These are phyloP conservation scores for Sordariomycetes sp. DNA, from an alignment of 2,329 filamentous ascomycete genomes.

Conservation along the genomic window DNA sequence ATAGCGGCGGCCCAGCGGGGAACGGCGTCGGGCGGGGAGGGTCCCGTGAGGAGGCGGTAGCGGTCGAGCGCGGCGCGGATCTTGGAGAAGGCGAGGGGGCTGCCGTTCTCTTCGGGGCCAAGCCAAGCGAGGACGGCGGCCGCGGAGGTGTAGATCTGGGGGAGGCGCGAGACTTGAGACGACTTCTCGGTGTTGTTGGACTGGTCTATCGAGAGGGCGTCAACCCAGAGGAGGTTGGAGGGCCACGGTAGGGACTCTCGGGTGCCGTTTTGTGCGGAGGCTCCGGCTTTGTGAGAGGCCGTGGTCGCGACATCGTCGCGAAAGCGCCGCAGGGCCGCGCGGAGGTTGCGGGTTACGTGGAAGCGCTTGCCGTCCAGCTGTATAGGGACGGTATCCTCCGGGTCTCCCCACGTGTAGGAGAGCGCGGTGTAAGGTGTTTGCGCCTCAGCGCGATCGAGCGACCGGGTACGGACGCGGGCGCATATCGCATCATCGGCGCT, in stretches of 20 bases:
- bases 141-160: constrained; percentile 12
- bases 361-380: constrained; percentile 11
- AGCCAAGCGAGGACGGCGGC: constrained; percentile 9
- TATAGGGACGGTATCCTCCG: constrained; percentile 9
- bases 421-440: constrained; percentile 12
- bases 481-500: not conserved
- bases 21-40: constrained; percentile 3
- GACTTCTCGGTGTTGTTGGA: constrained; percentile 12
- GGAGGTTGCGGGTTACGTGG: constrained; percentile 15
- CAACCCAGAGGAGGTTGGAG: constrained; percentile 12
- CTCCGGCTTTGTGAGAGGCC: constrained; percentile 1
- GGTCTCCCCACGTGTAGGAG: constrained; percentile 17
- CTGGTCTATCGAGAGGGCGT: constrained; percentile 16
- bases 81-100: constrained; percentile 6
- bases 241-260: constrained; percentile 1
- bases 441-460: constrained; percentile 1
- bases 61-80: constrained; percentile 7
- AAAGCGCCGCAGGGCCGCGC: constrained; percentile 15
- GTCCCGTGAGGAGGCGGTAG: constrained; percentile 4
- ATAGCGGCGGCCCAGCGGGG: constrained; percentile 6
- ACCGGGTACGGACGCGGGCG: not conserved
- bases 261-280: not conserved
- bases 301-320: constrained; percentile 6
- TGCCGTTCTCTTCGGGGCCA: constrained; percentile 6
- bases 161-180: constrained; percentile 12